phyloP scores from a whole-genome alignment of 306 rosid species.

The Citrullus colocynthis region DNA sequence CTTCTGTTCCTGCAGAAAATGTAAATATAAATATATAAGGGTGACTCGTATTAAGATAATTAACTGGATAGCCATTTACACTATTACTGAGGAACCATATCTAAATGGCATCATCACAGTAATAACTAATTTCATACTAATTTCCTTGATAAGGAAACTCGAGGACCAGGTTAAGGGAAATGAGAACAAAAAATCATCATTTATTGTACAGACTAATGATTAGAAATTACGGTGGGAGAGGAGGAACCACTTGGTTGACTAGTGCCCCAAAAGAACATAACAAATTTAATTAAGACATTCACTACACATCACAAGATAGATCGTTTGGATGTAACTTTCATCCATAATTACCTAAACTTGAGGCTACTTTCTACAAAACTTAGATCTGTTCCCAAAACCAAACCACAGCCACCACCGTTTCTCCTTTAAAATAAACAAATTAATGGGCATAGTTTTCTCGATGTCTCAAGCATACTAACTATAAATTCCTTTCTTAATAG shows the following conservation, averaged over 20 bases:
- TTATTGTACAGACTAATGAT: not conserved
- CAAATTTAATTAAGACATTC: not conserved
- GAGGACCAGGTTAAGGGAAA: not conserved
- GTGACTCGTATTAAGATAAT: not conserved
- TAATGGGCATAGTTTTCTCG: not conserved
- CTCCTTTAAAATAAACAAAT: not conserved
- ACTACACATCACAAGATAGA: not conserved
- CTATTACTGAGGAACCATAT: not conserved
- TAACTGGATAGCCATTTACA: not conserved
- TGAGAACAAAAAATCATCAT: not conserved
- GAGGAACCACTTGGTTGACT: not conserved
- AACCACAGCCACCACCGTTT: not conserved
- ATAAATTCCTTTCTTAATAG: not conserved
- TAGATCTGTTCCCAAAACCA: not conserved
- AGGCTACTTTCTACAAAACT: not conserved
- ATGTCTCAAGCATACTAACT: not conserved
- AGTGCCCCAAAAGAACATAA: not conserved
- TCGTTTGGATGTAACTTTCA: not conserved
- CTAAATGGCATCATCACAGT: not conserved
- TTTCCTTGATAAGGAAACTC: not conserved
- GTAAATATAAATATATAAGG: not conserved
- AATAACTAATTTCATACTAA: not conserved
- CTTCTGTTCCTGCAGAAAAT: conserved; percentile 54
- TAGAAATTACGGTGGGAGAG: not conserved
- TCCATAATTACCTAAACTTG: not conserved